These are phyloP conservation scores for Pisolithus orientalis DNA, from an alignment of 768 basidiomycete genomes.

Conservation along the genomic window DNA sequence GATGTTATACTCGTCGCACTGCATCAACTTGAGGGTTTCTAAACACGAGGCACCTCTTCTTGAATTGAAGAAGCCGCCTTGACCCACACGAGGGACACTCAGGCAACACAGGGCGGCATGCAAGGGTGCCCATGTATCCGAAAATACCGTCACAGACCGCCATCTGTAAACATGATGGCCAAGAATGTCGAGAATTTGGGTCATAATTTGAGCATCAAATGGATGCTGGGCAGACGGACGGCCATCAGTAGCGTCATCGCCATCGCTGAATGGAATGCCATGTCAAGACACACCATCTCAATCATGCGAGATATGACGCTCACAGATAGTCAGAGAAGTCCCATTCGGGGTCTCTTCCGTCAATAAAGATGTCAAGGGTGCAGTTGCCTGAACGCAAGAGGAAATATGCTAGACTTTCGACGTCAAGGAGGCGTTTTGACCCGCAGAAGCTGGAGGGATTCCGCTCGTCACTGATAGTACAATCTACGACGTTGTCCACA, in stretches of 20 bases:
- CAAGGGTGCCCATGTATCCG: conserved; percentile 57
- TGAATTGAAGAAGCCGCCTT: conserved; percentile 29
- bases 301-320: background rate
- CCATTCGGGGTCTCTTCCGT: conserved; percentile 54
- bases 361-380: conserved; percentile 51
- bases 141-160: conserved; percentile 47
- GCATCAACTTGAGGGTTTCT: conserved; percentile 49
- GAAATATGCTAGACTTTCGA: conserved; percentile 33
- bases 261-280: conserved; percentile 1
- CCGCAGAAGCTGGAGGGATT: background rate
- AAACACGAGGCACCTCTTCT: conserved; percentile 22
- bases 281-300: background rate
- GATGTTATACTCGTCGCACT: conserved; percentile 52
- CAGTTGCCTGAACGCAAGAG: conserved; percentile 42
- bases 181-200: conserved; percentile 34
- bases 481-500: conserved; percentile 10
- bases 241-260: conserved; percentile 1
- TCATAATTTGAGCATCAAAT: conserved; percentile 6
- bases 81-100: conserved; percentile 26
- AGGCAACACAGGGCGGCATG: conserved; percentile 42
- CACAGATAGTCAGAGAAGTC: conserved; percentile 50
- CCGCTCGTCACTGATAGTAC: background rate
- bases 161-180: conserved; percentile 47
- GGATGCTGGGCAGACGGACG: conserved; percentile 1
- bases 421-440: conserved; percentile 22